Evolutionary conservation across 768 basidiomycete species (phyloP), one percentile per base, ranked within the genome.

Genomic region (Podaxis sp.): DNA sequence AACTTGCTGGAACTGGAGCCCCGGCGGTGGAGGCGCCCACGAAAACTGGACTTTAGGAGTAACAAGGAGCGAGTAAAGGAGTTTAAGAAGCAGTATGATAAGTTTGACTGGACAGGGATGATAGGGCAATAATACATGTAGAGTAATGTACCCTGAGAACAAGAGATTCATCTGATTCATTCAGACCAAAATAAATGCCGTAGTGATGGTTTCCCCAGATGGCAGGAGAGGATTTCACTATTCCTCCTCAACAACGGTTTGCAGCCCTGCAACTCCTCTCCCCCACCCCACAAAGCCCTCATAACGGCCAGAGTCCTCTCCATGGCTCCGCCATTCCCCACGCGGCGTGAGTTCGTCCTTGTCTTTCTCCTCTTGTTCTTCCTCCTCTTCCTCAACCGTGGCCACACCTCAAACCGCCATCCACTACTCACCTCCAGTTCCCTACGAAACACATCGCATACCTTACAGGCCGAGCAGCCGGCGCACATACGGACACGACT

Each of bases 1-100:
- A 95, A 93, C 68, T 72, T 97, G 61, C 78, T 99, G 54, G 95
- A 94, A 12, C 71, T 97, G 42, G 95, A 96, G 70, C 87, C 96
- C 1, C 79, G 93, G 60, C 81, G 81, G 67, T 99, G 96, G 96
- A 77, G 90, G 58, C 82, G 87, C 67, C 95, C 96, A 2, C 83
- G 84, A 68, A 81, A 83, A 65, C 76, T 95, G 52, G 95, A 96
- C 68, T 82, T 82, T 42, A 76, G 83, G 53, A 80, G 82, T 64
- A 89, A 95, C 71, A 84, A 83, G 66, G 85, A 89, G 55, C 80
- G 96, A 57, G 86, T 92, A 57, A 76, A 77, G 36, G 76, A 76
- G 63, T 91, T 95, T 73, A 89, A 85, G 75, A 82, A 83, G 67
- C 85, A 81, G 73, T 99, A 96, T 71, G 86, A 84, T 28, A 84